Evolutionary conservation across 2,329 filamentous ascomycete genomes (phyloP), one percentile per base, ranked within the genome.

Genomic region (Aspergillus fischeri): DNA sequence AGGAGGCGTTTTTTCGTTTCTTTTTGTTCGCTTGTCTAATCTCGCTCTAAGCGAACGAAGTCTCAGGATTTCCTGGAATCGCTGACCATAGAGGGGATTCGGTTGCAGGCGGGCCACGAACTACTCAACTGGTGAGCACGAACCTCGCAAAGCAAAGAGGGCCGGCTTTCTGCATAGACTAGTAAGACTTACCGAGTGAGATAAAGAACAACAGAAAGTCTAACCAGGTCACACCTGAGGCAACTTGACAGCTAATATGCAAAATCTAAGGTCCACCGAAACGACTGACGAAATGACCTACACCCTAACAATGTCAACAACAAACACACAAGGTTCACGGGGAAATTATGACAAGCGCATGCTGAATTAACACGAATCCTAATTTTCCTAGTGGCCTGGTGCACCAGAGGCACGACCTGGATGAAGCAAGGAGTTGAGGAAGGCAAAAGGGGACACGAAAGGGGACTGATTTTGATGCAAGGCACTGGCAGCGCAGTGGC

Each of bases 71-170:
- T 65, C 70, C 69, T 24, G 67, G 70, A 65, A 70, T 63, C 55
- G 55, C 57, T 64, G 60, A 68, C 67, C 60, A 65, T 65, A 69
- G 67, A 65, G 64, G 68, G 67, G 67, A 68, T 69, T 61, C 67
- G 67, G 64, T 63, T 61, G 61, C 57, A 61, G 61, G 60, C 62
- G 60, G 60, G 61, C 60, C 60, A 70, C 67, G 68, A 75, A 75
- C 73, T 76, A 69, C 61, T 62, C 65, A 64, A 66, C 63, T 67
- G 60, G 73, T 76, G 65, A 76, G 73, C 65, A 71, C 60, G 65
- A 73, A 70, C 63, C 65, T 61, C 61, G 53, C 50, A 57, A 41
- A 64, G 56, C 47, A 38, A 38, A 51, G 59, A 55, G 52, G 59
- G 54, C 54, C 63, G 70, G 70, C 62, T 65, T 61, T 56, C 52